These are phyloP conservation scores for Podospora pseudoanserina DNA, from an alignment of 495 filamentous ascomycete species.

Conservation along the genomic window DNA sequence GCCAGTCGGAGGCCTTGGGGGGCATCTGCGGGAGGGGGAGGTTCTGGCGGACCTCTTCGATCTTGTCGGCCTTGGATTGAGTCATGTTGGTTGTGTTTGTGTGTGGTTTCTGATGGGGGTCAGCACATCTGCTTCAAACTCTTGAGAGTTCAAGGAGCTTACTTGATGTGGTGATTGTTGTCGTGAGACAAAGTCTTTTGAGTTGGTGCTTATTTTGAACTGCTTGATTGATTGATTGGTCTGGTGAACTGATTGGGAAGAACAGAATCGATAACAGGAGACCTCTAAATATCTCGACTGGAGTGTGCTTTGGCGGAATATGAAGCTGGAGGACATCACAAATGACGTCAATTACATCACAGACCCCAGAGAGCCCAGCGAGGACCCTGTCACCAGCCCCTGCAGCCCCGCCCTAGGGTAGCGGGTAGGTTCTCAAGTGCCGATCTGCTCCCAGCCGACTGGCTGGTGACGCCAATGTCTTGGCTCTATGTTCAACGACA, in stretches of 20 bases:
- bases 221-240: background rate
- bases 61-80: constrained; percentile 57
- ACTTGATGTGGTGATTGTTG: background rate
- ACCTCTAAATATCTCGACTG: background rate
- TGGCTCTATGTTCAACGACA: background rate
- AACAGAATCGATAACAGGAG: background rate
- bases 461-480: background rate
- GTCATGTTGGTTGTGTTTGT: constrained; percentile 27
- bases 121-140: background rate
- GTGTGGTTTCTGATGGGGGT: background rate
- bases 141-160: background rate
- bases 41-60: constrained; percentile 63
- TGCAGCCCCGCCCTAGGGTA: background rate
- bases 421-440: background rate
- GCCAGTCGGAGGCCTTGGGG: constrained; percentile 66
- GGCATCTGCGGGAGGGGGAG: constrained; percentile 77
- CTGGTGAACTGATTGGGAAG: background rate
- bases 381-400: background rate
- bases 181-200: background rate
- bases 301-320: background rate
- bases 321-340: background rate
- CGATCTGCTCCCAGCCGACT: background rate
- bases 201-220: background rate
- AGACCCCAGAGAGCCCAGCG: background rate
- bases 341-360: background rate